Conservation (phyloP, 306 rosid species). For the Psophocarpus tetragonolobus region DNA sequence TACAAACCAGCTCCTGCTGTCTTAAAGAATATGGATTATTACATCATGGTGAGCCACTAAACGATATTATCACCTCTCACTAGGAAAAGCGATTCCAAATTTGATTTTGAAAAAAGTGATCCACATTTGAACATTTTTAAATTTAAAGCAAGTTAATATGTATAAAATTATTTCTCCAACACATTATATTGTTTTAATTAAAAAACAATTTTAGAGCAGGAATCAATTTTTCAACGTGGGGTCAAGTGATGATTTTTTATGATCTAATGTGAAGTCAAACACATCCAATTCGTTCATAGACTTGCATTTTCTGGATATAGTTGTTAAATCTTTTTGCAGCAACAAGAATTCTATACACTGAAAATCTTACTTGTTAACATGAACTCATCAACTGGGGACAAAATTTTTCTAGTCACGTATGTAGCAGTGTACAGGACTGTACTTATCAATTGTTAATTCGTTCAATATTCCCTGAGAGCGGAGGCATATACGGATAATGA, state of each 20-base stretch:
- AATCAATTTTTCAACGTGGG: neutral
- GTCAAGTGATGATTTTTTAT: too few relatives aligned
- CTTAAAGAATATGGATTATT: slow-evolving; percentile 64
- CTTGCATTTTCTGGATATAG: neutral
- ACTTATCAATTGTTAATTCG: neutral
- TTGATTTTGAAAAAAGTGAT: neutral
- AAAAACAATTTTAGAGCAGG: neutral
- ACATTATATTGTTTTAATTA: neutral
- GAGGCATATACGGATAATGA: neutral
- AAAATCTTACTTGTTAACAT: neutral
- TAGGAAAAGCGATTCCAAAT: too few relatives aligned
- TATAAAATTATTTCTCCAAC: neutral
- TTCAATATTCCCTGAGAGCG: neutral
- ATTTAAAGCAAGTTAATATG: too few relatives aligned
- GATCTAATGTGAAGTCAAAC: neutral
- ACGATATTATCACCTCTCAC: too few relatives aligned
- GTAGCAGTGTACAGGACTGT: neutral
- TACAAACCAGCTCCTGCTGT: slow-evolving; percentile 67
- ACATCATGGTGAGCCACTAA: slow-evolving; percentile 49
- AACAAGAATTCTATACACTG: neutral
- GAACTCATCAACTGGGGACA: neutral
- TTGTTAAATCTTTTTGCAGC: neutral
- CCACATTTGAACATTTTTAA: neutral
- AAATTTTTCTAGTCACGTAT: neutral
- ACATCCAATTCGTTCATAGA: neutral